These are phyloP conservation scores for Sisymbrium altissimum DNA, from an alignment of 345 rosid genomes.

Conservation along the genomic window DNA sequence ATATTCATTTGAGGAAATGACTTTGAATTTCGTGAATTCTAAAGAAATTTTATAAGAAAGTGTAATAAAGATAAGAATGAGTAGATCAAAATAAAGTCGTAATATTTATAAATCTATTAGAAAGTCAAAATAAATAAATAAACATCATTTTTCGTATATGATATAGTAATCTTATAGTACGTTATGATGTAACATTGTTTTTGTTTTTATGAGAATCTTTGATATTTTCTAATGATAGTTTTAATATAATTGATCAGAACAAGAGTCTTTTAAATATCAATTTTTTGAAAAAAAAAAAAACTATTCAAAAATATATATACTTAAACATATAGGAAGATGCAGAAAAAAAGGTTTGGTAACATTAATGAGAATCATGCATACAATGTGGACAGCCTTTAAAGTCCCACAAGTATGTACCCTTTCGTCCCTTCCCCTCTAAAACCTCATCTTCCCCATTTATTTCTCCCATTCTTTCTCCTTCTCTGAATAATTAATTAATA, in stretches of 20 bases:
- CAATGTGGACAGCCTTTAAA: not conserved
- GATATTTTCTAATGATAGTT: not conserved
- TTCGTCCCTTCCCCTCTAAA: not conserved
- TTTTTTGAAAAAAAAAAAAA: not conserved
- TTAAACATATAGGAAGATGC: not conserved
- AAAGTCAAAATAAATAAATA: not conserved
- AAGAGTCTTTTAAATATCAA: not conserved
- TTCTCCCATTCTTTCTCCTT: not conserved
- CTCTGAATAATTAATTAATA: not conserved
- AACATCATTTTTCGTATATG: not conserved
- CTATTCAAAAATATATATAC: not conserved
- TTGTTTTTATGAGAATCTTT: not conserved
- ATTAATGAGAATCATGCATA: not conserved
- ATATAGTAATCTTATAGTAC: not conserved
- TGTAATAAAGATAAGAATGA: too few relatives aligned
- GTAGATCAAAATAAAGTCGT: too few relatives aligned
- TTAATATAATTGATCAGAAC: not conserved
- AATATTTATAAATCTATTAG: too few relatives aligned
- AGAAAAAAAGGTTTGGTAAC: not conserved
- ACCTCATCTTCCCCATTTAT: not conserved
- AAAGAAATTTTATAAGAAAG: too few relatives aligned
- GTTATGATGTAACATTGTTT: not conserved
- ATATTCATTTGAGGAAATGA: too few relatives aligned
- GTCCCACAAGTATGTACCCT: slow-evolving; percentile 1
- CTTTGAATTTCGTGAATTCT: too few relatives aligned